Percentiles rank a stretch among this genome's conserved stretches.
These are phyloP conservation scores for Colletotrichum spaethianum DNA, from an alignment of 2,329 filamentous ascomycete genomes.

Conservation along the genomic window DNA sequence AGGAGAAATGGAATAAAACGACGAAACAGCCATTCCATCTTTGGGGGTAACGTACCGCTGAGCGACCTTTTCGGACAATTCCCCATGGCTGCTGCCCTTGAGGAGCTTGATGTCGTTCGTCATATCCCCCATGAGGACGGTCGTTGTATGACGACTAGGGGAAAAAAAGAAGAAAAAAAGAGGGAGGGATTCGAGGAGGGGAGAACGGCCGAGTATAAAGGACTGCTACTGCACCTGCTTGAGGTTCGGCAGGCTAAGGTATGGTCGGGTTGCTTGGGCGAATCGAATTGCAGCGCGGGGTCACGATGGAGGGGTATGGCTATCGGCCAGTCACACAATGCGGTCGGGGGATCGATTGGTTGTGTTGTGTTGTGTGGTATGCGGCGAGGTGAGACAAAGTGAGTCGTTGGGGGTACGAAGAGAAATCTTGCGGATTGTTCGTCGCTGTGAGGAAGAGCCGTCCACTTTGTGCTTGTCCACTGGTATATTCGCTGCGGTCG, in stretches of 20 bases:
- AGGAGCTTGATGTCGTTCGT: conserved; percentile 57
- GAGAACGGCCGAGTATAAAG: conserved; percentile 27
- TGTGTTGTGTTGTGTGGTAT: not conserved
- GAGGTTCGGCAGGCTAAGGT: conserved; percentile 34
- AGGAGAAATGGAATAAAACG: not conserved
- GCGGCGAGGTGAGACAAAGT: conserved; percentile 12
- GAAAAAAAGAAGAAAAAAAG: not conserved
- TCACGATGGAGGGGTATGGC: conserved; percentile 41
- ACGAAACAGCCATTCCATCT: conserved; percentile 4
- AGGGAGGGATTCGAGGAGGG: conserved; percentile 20
- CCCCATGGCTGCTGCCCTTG: conserved; percentile 52
- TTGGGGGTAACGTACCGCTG: conserved; percentile 43
- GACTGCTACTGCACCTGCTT: conserved; percentile 34
- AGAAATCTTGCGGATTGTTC: conserved; percentile 1
- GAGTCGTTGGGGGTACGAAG: not conserved
- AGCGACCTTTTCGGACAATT: conserved; percentile 51
- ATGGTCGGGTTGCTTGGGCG: conserved; percentile 28
- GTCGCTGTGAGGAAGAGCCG: not conserved
- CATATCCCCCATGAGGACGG: conserved; percentile 46
- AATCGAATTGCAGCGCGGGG: conserved; percentile 41
- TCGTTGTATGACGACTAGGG: conserved; percentile 38
- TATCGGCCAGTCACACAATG: conserved; percentile 20
- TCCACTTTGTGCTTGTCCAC: not conserved
- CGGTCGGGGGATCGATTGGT: conserved; percentile 5
- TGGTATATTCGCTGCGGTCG: conserved; percentile 9